These are phyloP conservation scores for Dissophora globulifera DNA, from an alignment of 192 early-diverging fungal genomes.

Conservation along the genomic window DNA sequence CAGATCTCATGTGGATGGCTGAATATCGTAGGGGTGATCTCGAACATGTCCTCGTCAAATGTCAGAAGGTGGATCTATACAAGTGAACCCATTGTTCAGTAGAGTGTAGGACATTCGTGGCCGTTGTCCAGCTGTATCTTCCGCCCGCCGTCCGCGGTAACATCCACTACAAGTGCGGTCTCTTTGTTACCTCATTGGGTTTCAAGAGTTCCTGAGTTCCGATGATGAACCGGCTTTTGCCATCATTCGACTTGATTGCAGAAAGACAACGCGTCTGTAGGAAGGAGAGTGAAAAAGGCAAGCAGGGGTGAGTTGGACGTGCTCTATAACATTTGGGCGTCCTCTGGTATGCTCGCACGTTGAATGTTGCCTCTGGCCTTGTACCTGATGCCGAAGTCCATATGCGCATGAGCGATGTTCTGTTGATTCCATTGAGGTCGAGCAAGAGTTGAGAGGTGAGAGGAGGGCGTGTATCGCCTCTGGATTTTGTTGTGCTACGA, in stretches of 20 bases:
- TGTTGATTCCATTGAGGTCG: conserved; percentile 29
- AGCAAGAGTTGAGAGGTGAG: background rate
- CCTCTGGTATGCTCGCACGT: no score
- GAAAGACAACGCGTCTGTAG: conserved; percentile 72
- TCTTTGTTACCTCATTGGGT: conserved; percentile 66
- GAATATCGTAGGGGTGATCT: conserved; percentile 68
- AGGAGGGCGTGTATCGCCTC: no score
- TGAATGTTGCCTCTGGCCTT: background rate
- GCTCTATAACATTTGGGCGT: no score
- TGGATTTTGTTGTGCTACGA: background rate
- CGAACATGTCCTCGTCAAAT: conserved; percentile 78
- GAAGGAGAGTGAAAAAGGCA: no score
- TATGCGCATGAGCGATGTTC: conserved; percentile 67
- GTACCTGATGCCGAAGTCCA: conserved; percentile 74
- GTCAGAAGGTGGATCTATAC: conserved; percentile 75
- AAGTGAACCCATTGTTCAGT: no score
- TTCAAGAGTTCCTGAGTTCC: conserved; percentile 70
- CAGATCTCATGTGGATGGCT: conserved; percentile 73
- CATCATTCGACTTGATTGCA: conserved; percentile 66
- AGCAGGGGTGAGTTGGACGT: no score
- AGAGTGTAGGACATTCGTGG: no score
- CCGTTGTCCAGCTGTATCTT: background rate
- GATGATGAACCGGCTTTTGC: conserved; percentile 79
- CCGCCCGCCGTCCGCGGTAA: no score
- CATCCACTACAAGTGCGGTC: background rate